Base-by-base conservation (phyloP, 805 yeast genomes). In the Candida verbasci region DNA sequence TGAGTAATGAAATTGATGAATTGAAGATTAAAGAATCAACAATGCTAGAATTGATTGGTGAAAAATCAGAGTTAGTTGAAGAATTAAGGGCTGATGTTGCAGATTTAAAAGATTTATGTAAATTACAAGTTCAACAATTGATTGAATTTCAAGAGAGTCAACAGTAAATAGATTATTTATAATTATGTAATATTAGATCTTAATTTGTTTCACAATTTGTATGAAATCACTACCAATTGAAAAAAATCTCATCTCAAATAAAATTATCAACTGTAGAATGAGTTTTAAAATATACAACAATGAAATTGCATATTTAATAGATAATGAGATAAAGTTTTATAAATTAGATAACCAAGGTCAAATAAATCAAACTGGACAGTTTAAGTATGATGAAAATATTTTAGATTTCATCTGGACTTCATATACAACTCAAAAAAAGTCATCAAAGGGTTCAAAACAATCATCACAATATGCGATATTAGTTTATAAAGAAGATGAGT, bases 61-160 rank as follows among this genome's bases (percentile, higher is more conserved):
- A 89, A 53, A 88, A 88, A 54, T 72, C 86, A 5, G 98, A 94
- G 55, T 72, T 68, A 43, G 91, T 86, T 4, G 84, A 80, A 38
- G 98, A 93, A 57, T 68, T 93, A 31, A 74, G 71, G 45, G 95
- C 94, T 6, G 98, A 93, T 52, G 91, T 93, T 12, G 72, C 68
- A 4, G 98, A 93, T 58, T 68, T 91, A 58, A 93, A 93, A 59
- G 94, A 86, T 31, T 67, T 93, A 66, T 74, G 87, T 56, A 72
- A 78, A 42, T 74, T 74, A 43, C 98, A 91, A 58, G 89, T 91
- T 29, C 94, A 86, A 56, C 93, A 89, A 46, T 72, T 91, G 76
- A 79, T 87, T 29, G 82, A 74, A 29, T 47, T 83, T 48, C 85
- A 81, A 45, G 58, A 49, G n/a, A n/a, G n/a, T n/a, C n/a, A n/a